Evolutionary conservation across 176 grass and related monocot genomes (phyloP).

Genomic region (Musa itinerans): DNA sequence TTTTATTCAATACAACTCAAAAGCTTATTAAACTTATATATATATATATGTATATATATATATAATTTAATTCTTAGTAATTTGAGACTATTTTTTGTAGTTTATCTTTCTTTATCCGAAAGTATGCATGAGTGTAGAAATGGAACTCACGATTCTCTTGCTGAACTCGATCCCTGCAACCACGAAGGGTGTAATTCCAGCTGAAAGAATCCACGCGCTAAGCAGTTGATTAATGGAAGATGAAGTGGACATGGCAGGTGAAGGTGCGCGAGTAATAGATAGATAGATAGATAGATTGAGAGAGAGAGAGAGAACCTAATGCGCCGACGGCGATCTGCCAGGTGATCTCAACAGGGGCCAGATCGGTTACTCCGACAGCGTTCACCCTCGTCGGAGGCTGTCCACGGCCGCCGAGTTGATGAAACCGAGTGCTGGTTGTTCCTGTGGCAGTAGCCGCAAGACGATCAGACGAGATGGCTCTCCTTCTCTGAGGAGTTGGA

Average conservation of each 20-base stretch:
- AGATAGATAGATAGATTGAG: not conserved
- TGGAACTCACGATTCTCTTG: conserved; percentile 73
- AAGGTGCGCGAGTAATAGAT: not conserved
- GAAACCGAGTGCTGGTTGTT: not conserved
- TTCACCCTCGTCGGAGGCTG: not conserved
- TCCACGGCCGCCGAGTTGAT: not conserved
- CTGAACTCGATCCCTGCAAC: conserved; percentile 80
- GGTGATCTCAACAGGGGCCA: conserved; percentile 49
- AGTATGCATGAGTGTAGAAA: not conserved
- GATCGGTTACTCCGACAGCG: conserved; percentile 28
- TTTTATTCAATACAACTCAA: too few species aligned
- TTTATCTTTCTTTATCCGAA: too few species aligned
- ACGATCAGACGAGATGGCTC: not conserved
- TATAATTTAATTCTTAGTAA: too few species aligned
- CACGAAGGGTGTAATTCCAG: conserved; percentile 70
- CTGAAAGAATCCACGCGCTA: conserved; percentile 25
- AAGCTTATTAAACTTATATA: too few species aligned
- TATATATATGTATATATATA: too few species aligned
- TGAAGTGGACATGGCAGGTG: not conserved
- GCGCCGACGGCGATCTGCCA: conserved; percentile 93
- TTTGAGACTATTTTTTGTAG: too few species aligned
- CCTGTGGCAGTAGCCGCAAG: not conserved
- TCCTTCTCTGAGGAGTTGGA: not conserved
- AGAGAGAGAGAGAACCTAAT: conserved; percentile 19
- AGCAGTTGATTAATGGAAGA: not conserved